A percentile compares a stretch with the other conserved stretches of the same genome.
Evolutionary conservation across 495 filamentous ascomycete genomes (phyloP).

Genomic region (Daldinia decipiens): DNA sequence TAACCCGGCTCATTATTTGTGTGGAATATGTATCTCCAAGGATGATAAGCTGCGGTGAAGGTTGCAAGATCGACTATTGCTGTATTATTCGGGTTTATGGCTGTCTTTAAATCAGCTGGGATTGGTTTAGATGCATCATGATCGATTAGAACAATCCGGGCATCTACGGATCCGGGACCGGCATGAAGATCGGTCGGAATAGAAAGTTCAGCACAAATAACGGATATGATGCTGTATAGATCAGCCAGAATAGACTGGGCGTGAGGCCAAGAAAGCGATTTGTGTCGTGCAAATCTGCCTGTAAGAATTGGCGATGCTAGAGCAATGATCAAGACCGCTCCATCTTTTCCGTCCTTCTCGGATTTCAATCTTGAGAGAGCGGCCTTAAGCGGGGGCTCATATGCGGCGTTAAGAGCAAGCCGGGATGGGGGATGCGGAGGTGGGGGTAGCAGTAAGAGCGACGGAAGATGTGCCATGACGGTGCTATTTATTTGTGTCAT

Average conservation of each 20-base stretch:
- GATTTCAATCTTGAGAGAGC: slow-evolving; percentile 57
- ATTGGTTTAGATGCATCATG: slow-evolving; percentile 58
- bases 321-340: slow-evolving; percentile 62
- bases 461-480: slow-evolving; percentile 48
- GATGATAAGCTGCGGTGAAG: slow-evolving; percentile 69
- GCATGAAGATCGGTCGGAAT: slow-evolving; percentile 68
- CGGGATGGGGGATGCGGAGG: slow-evolving; percentile 60
- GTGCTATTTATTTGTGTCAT: background rate
- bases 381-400: slow-evolving; percentile 62
- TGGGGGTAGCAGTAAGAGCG: slow-evolving; percentile 67
- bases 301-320: slow-evolving; percentile 64
- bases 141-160: slow-evolving; percentile 77
- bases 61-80: slow-evolving; percentile 72
- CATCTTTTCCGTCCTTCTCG: slow-evolving; percentile 39
- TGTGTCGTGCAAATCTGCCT: slow-evolving; percentile 56
- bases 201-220: slow-evolving; percentile 68
- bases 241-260: slow-evolving; percentile 77
- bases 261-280: slow-evolving; percentile 64
- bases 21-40: slow-evolving; percentile 77
- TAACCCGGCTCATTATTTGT: slow-evolving; percentile 68
- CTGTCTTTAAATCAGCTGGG: slow-evolving; percentile 42
- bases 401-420: slow-evolving; percentile 63
- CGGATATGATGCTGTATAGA: slow-evolving; percentile 79
- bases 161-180: slow-evolving; percentile 77
- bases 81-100: slow-evolving; percentile 54